Percentiles rank a stretch among this genome's conserved stretches.
Conservation (phyloP, 2,329 filamentous ascomycete genomes). For the Colletotrichum sp. region DNA sequence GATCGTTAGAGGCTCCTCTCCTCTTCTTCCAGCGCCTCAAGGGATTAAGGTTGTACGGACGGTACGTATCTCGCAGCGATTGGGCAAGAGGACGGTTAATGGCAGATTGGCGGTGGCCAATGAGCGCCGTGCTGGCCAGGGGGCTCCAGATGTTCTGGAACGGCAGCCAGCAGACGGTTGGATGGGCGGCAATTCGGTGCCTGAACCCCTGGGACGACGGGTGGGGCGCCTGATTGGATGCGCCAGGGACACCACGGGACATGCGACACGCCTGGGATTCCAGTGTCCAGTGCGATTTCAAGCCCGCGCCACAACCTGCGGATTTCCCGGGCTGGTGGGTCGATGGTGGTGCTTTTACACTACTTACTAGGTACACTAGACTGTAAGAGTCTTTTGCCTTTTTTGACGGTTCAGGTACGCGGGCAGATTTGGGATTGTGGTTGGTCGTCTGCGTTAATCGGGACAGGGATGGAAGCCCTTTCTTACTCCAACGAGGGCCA, state of each 20-base stretch:
- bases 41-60: constrained; percentile 2
- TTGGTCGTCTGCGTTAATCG: neutral
- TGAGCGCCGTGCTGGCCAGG: neutral
- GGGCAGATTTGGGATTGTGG: neutral
- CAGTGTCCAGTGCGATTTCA: neutral
- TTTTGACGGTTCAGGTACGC: neutral
- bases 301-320: neutral
- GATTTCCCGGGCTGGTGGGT: neutral
- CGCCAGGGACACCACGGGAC: neutral
- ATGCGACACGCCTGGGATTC: constrained; percentile 1
- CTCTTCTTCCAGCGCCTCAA: neutral
- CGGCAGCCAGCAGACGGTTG: neutral
- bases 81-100: neutral
- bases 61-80: neutral
- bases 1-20: neutral
- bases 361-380: neutral
- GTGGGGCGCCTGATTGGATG: neutral
- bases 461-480: neutral
- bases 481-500: neutral
- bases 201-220: neutral
- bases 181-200: neutral
- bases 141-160: constrained; percentile 16
- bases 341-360: neutral
- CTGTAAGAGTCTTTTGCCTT: neutral
- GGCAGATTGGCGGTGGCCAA: neutral